phyloP scores from a whole-genome alignment of 2,329 filamentous ascomycete species.

The Paradendryphiella salina region DNA sequence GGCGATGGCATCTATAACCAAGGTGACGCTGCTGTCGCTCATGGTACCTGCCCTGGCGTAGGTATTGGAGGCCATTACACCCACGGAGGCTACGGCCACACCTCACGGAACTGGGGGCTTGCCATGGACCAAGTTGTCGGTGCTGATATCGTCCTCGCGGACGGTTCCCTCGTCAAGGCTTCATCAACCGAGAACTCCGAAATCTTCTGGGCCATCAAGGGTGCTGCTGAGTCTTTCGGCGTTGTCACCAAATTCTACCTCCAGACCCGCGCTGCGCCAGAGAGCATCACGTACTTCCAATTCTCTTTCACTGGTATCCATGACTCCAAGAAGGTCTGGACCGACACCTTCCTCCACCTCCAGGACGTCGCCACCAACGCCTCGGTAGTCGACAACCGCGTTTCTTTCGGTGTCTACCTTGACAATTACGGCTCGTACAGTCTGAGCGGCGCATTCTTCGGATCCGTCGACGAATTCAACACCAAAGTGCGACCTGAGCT shows the following conservation, averaged over 20 bases:
- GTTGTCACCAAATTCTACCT: slow-evolving; percentile 47
- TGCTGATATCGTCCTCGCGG: slow-evolving; percentile 47
- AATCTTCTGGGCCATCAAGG: slow-evolving; percentile 50
- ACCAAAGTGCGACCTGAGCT: slow-evolving; percentile 46
- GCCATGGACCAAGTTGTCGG: slow-evolving; percentile 43
- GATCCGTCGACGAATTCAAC: slow-evolving; percentile 44
- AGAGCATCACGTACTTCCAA: slow-evolving; percentile 35
- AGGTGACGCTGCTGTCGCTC: slow-evolving; percentile 50
- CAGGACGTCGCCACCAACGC: slow-evolving; percentile 49
- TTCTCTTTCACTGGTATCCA: slow-evolving; percentile 35
- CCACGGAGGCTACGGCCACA: slow-evolving; percentile 44
- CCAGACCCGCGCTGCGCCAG: slow-evolving; percentile 36
- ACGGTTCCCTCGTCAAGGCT: slow-evolving; percentile 46
- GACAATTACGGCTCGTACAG: slow-evolving; percentile 42
- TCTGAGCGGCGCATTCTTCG: slow-evolving; percentile 50
- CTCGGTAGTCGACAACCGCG: slow-evolving; percentile 47
- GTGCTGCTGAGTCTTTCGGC: slow-evolving; percentile 49
- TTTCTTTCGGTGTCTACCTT: slow-evolving; percentile 50
- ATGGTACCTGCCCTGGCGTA: slow-evolving; percentile 58
- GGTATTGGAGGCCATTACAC: slow-evolving; percentile 46
- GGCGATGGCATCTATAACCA: slow-evolving; percentile 42
- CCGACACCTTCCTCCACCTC: slow-evolving; percentile 47
- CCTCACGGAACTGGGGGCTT: slow-evolving; percentile 43
- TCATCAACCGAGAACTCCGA: slow-evolving; percentile 43
- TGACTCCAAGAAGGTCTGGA: slow-evolving; percentile 36